Conservation (phyloP, 1,139 yeast genomes). For the Saccharomyces hybrid region DNA sequence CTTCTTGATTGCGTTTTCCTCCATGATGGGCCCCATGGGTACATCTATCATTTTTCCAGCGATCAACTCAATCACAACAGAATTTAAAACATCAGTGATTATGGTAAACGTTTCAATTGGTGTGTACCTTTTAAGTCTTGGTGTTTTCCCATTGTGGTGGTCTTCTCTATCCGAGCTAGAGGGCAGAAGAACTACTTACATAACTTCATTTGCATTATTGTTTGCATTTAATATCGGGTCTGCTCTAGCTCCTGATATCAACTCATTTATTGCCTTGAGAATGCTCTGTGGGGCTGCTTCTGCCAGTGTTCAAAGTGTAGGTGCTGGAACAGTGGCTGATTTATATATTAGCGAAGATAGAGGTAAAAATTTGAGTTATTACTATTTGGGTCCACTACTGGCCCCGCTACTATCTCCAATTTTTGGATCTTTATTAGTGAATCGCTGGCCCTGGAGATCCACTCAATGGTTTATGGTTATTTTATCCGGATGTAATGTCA, state of each 20-base stretch:
- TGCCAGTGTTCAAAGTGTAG: constrained; percentile 82
- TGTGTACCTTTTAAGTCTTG: constrained; percentile 62
- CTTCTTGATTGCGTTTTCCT: constrained; percentile 61
- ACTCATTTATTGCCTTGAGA: constrained; percentile 58
- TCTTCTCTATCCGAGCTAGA: constrained; percentile 65
- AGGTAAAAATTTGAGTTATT: constrained; percentile 76
- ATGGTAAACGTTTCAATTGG: constrained; percentile 77
- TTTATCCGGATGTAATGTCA: constrained; percentile 48
- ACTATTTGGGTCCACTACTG: constrained; percentile 71
- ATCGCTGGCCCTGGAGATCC: constrained; percentile 80
- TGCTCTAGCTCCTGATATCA: constrained; percentile 56
- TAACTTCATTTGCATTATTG: constrained; percentile 57
- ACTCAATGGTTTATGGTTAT: constrained; percentile 82
- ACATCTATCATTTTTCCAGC: constrained; percentile 81
- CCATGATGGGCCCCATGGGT: constrained; percentile 88
- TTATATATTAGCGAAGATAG: constrained; percentile 59
- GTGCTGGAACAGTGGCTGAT: constrained; percentile 84
- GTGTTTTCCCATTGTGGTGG: constrained; percentile 88
- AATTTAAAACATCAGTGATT: constrained; percentile 49
- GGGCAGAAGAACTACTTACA: constrained; percentile 70
- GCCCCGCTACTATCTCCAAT: constrained; percentile 82
- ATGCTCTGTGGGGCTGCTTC: constrained; percentile 73
- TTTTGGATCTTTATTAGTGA: constrained; percentile 68
- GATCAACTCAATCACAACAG: constrained; percentile 48
- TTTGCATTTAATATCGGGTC: constrained; percentile 66